Base-by-base conservation (phyloP, 345 rosid genomes). In the Trapa incisa region DNA sequence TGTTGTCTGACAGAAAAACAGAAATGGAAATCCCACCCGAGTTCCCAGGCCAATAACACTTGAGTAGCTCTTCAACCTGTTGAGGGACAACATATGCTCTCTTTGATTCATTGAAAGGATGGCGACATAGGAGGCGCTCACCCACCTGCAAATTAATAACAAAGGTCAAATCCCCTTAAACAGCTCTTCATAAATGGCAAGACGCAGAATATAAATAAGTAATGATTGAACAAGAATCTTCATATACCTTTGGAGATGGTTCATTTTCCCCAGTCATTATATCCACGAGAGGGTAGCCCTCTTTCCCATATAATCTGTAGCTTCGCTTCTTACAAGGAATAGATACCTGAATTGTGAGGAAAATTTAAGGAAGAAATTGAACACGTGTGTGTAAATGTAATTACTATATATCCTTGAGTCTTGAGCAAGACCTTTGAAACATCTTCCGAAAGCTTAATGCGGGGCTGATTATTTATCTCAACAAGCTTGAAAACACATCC, bases 401-500 rank as follows among this genome's bases (percentile, higher is more conserved):
- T 43, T 32, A n/a, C 50, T 42, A 22, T 4, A 47, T 47, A 16
- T 45, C 48, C 48, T 65, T 12, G 38, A 54, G 50, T 4, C 48
- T 39, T 4, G 13, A 71, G n/a, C 36, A 76, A 57, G 67, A 94
- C 99, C 97, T 94, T 94, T 39, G 99, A 79, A 75, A 94, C 92
- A 75, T 94, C 97, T 81, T 94, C 97, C 16, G 99, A 94, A 37
- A 94, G 96, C 80, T 94, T 94, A 74, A 94, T 94, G 67, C 97
- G 91, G 68, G 97, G 99, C 78, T 91, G 91, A 67, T 74, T 77
- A 54, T 89, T 87, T 68, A 94, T 91, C 80, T 94, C 99, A 57
- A 94, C 99, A 57, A 94, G 96, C 83, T 94, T 91, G 84, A 94
- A 94, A 65, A 94, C 99, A 73, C 97, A 91, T 47, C 99, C 97